Conservation (phyloP, 352 stramenopile species). For the Blastocystis sp. region DNA sequence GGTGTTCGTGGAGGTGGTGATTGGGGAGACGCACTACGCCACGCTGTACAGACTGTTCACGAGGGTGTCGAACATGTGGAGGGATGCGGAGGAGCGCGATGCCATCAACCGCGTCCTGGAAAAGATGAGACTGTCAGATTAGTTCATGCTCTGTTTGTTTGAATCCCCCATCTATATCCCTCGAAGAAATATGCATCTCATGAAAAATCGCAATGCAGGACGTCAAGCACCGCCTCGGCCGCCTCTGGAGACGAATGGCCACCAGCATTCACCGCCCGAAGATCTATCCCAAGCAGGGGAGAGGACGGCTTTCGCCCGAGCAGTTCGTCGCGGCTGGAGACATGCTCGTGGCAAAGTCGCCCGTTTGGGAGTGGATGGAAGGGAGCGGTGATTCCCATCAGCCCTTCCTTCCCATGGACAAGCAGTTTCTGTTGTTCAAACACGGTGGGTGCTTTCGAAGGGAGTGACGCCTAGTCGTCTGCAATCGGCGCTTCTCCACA, state of each 20-base stretch:
- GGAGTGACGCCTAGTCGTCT: not conserved
- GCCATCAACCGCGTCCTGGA: not conserved
- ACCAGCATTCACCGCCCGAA: constrained; percentile 11
- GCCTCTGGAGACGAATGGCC: not conserved
- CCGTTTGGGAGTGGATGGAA: constrained; percentile 70
- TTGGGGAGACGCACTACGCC: not conserved
- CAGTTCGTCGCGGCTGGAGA: constrained; percentile 20
- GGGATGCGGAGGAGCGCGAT: not conserved
- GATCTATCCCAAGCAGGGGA: not conserved
- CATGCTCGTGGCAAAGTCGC: constrained; percentile 9
- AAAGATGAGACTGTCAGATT: not conserved
- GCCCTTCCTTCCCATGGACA: constrained; percentile 78
- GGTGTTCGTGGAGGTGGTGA: not conserved
- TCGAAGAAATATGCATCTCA: not conserved
- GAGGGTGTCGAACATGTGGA: not conserved
- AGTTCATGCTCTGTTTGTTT: not conserved
- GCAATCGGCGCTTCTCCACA: not conserved
- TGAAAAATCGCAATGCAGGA: constrained; percentile 11
- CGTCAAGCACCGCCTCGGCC: not conserved
- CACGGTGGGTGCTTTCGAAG: constrained; percentile 55
- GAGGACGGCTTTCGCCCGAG: not conserved
- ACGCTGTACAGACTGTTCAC: not conserved
- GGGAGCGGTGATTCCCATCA: constrained; percentile 75
- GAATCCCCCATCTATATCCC: not conserved
- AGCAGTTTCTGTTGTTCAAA: constrained; percentile 81